A percentile compares a stretch with the other conserved stretches of the same genome.
Evolutionary conservation across 805 yeast species (phyloP).

Genomic region (Spathaspora arborariae): DNA sequence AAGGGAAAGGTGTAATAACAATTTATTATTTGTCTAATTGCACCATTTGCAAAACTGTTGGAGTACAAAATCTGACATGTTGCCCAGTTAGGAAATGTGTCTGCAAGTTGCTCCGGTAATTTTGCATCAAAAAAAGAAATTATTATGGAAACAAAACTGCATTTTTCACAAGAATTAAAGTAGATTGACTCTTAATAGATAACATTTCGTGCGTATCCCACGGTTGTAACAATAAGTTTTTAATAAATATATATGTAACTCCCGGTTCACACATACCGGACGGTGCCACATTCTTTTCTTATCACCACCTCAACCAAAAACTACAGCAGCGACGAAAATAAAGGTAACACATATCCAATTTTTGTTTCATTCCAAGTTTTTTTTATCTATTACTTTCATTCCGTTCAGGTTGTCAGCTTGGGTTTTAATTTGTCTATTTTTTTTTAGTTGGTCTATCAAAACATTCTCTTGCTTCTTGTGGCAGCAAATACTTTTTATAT

Average conservation of each 20-base stretch:
- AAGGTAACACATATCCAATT: conserved; percentile 1
- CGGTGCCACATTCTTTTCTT: neutral
- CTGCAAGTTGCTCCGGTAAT: neutral
- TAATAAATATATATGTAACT: neutral
- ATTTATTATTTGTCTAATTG: neutral
- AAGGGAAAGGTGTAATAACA: neutral
- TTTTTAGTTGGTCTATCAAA: too few species aligned
- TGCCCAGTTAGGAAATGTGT: neutral
- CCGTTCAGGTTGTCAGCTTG: neutral
- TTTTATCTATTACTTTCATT: neutral
- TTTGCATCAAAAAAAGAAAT: neutral
- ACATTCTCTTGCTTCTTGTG: neutral
- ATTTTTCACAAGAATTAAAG: neutral
- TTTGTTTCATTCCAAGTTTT: neutral
- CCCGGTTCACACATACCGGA: neutral
- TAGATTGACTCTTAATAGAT: neutral
- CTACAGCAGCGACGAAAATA: neutral
- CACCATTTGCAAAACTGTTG: neutral
- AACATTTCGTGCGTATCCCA: neutral
- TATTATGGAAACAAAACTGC: neutral
- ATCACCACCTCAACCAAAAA: conserved; percentile 1
- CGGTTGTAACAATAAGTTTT: neutral
- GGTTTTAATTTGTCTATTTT: neutral
- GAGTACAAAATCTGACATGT: neutral
- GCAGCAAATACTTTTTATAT: neutral